These are phyloP conservation scores for Davidsoniella eucalypti DNA, from an alignment of 2,329 filamentous ascomycete species.

Conservation along the genomic window DNA sequence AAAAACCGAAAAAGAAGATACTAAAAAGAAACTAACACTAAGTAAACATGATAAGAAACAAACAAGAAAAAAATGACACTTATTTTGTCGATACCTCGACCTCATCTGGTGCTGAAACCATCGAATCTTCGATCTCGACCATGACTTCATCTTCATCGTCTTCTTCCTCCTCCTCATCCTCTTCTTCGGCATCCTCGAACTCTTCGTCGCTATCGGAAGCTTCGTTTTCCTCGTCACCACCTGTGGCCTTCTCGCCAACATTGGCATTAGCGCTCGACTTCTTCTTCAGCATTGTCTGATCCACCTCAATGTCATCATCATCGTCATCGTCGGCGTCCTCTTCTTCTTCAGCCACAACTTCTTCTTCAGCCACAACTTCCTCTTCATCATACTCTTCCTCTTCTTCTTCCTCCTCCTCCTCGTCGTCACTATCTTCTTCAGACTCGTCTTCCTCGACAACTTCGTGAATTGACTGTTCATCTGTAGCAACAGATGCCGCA, in stretches of 20 bases:
- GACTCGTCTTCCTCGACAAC: slow-evolving; percentile 7
- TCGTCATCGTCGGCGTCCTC: slow-evolving; percentile 2
- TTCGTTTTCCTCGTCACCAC: neutral
- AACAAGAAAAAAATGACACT: slow-evolving; percentile 10
- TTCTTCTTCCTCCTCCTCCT: slow-evolving; percentile 2
- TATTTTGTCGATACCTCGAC: slow-evolving; percentile 6
- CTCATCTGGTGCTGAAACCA: slow-evolving; percentile 11
- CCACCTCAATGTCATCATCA: neutral
- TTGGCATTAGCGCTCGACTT: neutral
- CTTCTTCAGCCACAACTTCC: slow-evolving; percentile 1
- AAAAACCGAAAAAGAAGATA: slow-evolving; percentile 1
- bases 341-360: slow-evolving; percentile 1
- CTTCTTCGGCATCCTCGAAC: slow-evolving; percentile 9
- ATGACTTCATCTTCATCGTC: slow-evolving; percentile 9
- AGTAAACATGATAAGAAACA: slow-evolving; percentile 8
- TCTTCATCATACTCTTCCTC: slow-evolving; percentile 2
- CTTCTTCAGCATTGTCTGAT: slow-evolving; percentile 3
- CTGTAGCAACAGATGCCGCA: neutral
- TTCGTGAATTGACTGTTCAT: neutral
- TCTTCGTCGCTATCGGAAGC: slow-evolving; percentile 9
- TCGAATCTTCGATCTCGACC: slow-evolving; percentile 6
- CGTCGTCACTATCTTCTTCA: slow-evolving; percentile 1
- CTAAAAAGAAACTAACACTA: slow-evolving; percentile 1
- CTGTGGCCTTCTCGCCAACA: slow-evolving; percentile 12
- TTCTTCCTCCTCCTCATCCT: neutral